Base-by-base conservation (phyloP, 1,139 yeast genomes). In the Wickerhamomyces sp. region DNA sequence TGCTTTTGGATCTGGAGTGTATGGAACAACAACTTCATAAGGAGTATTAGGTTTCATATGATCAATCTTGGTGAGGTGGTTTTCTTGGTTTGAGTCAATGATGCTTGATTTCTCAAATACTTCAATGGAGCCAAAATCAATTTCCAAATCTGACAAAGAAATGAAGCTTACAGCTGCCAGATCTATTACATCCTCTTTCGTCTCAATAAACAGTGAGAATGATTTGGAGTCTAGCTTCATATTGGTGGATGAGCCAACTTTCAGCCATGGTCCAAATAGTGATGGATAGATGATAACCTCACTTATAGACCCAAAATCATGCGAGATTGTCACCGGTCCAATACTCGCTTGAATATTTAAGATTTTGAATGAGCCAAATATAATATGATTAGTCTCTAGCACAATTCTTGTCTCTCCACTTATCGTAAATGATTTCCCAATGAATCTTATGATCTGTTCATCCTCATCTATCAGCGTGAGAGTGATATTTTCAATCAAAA, bases 331-430 rank as follows among this genome's bases (percentile, higher is more conserved):
- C 29, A 54, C 58, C 43, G 49, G 60, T 6, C 53, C 64, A 39
- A 48, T 43, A 2, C 47, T 45, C 3, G 63, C 54, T 6, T 49
- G 49, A 10, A 64, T 42, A 6, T 53, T 47, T 2, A 57, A 46
- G 11, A 61, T 39, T 11, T 49, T 49, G 49, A 64, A 64, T 1
- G 49, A 40, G 5, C 68, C 69, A 31, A 52, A 35, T 4, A 45
- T 45, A 8, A 57, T 48, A 6, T 45, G 27, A 1, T 34, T 35
- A 1, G 57, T 39, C 9, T 40, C 10, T 7, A 57, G 41, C 2
- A 5, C 27, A 2, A 51, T 27, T 0, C 34, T 15, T 6, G 49
- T 48, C 1, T 13, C 18, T 0, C 51, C 51, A 1, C 42, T 38
- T 2, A 54, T 26, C 0, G 33, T 34, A 3, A 27, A 14, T 1